Evolutionary conservation across 2,329 filamentous ascomycete genomes (phyloP), one percentile per base, ranked within the genome.

Genomic region (Colletotrichum musae): DNA sequence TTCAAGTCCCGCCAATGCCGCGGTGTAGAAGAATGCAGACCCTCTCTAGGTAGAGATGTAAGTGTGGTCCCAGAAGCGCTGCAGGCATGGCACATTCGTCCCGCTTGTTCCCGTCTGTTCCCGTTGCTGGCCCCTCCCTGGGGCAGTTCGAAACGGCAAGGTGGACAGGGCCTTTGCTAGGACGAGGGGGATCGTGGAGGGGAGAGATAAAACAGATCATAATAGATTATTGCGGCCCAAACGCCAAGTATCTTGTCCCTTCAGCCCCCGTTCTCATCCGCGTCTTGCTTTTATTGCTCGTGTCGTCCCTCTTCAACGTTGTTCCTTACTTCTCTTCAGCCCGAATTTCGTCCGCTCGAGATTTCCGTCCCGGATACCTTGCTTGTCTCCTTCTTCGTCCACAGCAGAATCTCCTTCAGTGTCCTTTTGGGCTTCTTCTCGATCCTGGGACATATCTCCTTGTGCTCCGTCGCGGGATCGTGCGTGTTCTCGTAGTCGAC

Each of bases 401-500:
- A 36, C 16, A 62, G 26, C 26, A 83, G 66, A 1, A 80, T 75
- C 9, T 82, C 80, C 62, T 77, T 81, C 58, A 82, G 63, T 3
- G 70, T 77, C 61, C 73, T 78, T 70, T 53, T 74, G 13, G 74
- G 65, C 58, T 73, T 73, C 64, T 74, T 74, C 70, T 75, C 75
- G 64, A 77, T 75, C 52, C 81, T 78, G 62, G 82, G 83, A 39
- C 57, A 69, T 16, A 84, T 70, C 2, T 81, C 80, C 71, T 84
- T 84, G 68, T 84, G 82, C 65, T 84, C 82, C 59, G 80, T 76
- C 62, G 82, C 76, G 39, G 79, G 74, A 64, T 80, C 76, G 62
- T 84, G 82, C 24, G 79, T 77, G 54, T 82, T 77, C 64, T 84
- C 80, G 58, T 84, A 84, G 73, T 84, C 82, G 48, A 84, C 80